These are phyloP conservation scores for Sutorius australiensis DNA, from an alignment of 768 basidiomycete genomes.

Conservation along the genomic window DNA sequence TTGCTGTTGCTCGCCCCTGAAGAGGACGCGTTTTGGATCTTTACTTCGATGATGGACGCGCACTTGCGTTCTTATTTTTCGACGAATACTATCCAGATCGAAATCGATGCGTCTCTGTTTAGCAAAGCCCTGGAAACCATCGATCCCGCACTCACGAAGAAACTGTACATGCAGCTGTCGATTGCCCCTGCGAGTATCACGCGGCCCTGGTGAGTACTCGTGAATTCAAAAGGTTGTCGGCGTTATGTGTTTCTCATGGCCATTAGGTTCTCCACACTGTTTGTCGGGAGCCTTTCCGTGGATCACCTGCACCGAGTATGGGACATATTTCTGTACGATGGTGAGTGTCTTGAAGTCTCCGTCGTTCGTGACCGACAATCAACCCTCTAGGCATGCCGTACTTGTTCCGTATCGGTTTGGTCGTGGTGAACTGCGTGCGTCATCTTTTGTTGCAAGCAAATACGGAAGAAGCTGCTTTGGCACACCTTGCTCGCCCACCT, in stretches of 20 bases:
- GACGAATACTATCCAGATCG: constrained; percentile 54
- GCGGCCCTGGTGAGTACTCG: constrained; percentile 53
- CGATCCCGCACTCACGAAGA: constrained; percentile 59
- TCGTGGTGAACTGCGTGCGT: constrained; percentile 57
- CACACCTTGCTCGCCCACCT: constrained; percentile 49
- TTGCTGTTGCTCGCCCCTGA: constrained; percentile 73
- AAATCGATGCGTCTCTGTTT: constrained; percentile 74
- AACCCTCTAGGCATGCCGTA: constrained; percentile 56
- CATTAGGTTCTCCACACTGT: constrained; percentile 67
- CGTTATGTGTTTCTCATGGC: not conserved
- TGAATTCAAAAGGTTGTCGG: not conserved
- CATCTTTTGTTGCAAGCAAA: constrained; percentile 52
- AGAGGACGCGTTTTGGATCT: constrained; percentile 91
- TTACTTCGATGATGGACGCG: constrained; percentile 80
- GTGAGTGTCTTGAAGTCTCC: constrained; percentile 34
- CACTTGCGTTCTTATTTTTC: constrained; percentile 80
- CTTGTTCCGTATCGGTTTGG: constrained; percentile 70
- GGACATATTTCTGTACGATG: constrained; percentile 82
- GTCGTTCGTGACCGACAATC: constrained; percentile 1
- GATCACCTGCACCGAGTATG: constrained; percentile 71
- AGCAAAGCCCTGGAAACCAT: constrained; percentile 61
- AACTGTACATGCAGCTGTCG: constrained; percentile 60
- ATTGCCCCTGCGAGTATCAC: constrained; percentile 58
- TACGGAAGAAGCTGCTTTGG: constrained; percentile 45
- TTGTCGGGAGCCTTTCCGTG: constrained; percentile 60